These are phyloP conservation scores for Plasmodium sp. DNA, from an alignment of 169 alveolate species.

Conservation along the genomic window DNA sequence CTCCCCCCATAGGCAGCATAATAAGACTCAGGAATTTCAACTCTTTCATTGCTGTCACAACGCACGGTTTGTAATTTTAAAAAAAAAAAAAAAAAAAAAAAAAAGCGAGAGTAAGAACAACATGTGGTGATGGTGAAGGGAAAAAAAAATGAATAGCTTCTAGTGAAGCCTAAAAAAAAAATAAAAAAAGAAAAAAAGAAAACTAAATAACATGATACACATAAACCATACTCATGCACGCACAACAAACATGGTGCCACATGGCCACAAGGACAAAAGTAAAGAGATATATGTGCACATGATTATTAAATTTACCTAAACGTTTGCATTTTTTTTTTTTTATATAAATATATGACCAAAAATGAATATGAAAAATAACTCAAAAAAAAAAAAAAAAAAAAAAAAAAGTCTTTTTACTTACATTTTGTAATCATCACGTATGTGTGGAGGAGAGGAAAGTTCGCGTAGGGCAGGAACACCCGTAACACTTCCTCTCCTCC, in stretches of 20 bases:
- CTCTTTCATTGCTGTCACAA: not conserved
- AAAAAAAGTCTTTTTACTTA: not conserved
- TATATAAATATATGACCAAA: not conserved
- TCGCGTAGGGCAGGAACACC: not conserved
- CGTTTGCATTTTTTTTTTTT: not conserved
- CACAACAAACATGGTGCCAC: not conserved
- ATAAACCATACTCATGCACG: not conserved
- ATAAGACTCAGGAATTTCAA: not conserved
- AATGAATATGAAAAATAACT: not conserved
- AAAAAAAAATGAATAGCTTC: constrained; percentile 32
- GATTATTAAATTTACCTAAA: not conserved
- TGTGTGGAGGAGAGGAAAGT: not conserved
- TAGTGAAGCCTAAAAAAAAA: constrained; percentile 67
- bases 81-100: constrained; percentile 20
- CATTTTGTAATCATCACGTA: not conserved
- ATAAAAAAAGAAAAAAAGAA: not conserved
- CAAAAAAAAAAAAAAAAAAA: constrained; percentile 3
- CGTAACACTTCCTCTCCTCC: not conserved
- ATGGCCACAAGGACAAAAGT: not conserved
- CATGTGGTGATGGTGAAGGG: not conserved
- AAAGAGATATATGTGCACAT: not conserved
- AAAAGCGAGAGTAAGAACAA: not conserved
- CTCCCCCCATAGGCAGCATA: not conserved
- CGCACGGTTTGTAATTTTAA: not conserved
- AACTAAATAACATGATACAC: constrained; percentile 10